A percentile compares a stretch with the other conserved stretches of the same genome.
Conservation (phyloP, 2,329 filamentous ascomycete genomes). For the Monilinia fructicola region DNA sequence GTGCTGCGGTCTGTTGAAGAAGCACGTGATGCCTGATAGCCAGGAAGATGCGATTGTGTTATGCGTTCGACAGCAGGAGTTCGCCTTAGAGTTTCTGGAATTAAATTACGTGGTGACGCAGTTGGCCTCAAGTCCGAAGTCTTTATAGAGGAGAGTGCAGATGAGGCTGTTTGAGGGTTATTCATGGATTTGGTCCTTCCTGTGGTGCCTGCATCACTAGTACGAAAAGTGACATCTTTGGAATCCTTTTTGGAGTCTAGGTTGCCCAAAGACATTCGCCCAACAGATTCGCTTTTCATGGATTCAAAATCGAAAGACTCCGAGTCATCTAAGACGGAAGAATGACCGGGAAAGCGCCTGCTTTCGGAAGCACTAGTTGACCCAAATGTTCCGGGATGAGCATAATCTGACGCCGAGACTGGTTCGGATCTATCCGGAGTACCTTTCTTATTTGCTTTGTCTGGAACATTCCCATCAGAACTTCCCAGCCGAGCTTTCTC, state of each 20-base stretch:
- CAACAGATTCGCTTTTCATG: constrained; percentile 20
- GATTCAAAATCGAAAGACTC: constrained; percentile 30
- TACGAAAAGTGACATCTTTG: constrained; percentile 25
- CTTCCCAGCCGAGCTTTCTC: constrained; percentile 46
- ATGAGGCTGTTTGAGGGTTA: constrained; percentile 38
- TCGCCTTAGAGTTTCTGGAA: constrained; percentile 40
- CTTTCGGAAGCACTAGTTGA: constrained; percentile 29
- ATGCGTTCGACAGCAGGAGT: constrained; percentile 42
- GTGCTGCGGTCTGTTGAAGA: constrained; percentile 59
- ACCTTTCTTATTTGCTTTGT: constrained; percentile 20
- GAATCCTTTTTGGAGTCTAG: constrained; percentile 20
- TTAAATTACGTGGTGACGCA: constrained; percentile 28
- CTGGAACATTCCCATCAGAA: constrained; percentile 15
- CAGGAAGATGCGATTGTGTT: constrained; percentile 47
- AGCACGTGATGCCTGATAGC: constrained; percentile 52
- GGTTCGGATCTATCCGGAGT: not conserved
- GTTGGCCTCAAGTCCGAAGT: constrained; percentile 39
- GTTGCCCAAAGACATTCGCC: constrained; percentile 17
- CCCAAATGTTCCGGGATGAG: constrained; percentile 27
- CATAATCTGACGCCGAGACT: constrained; percentile 21
- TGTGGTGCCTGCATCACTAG: constrained; percentile 34
- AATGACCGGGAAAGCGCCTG: constrained; percentile 23
- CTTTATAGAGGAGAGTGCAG: constrained; percentile 37
- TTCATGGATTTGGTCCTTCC: constrained; percentile 31
- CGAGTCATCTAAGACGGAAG: constrained; percentile 30